Base-by-base conservation (phyloP, 768 basidiomycete species). In the Clavulina sp. region DNA sequence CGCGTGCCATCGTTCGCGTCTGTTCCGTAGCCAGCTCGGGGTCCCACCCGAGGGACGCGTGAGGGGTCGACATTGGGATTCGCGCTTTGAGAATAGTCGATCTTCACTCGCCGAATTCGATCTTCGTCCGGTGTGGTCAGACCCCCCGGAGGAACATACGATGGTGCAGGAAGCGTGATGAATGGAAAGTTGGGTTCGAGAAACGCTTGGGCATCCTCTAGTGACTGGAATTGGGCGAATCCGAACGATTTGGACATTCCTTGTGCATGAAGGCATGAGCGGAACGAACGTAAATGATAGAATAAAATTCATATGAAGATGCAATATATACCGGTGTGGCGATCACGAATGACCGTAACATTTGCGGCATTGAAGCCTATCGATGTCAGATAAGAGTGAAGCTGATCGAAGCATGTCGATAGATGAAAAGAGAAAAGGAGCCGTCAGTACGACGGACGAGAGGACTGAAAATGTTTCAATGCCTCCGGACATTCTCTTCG, bases 241-340 rank as follows among this genome's bases (percentile, higher is more conserved):
- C 91, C 95, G 63, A 96, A 96, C 62, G 87, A 84, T 68, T 93
- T 93, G 51, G 92, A 92, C 56, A 74, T 68, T 79, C 87, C 87
- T 89, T 80, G 66, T 69, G 29, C 16, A 77, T 69, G 76, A 76
- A 74, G 71, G 71, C 70, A 73, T 69, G n/a, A 31, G 44, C 2
- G 30, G 29, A 29, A 52, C 21, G 21, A 18, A 19, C 16, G 70
- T 75, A 69, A 71, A 68, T 68, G 66, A 67, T 69, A 68, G 67
- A 75, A 64, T 80, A 78, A 78, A 78, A 78, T 73, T 76, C 82
- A 82, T 71, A 69, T 81, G 78, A 74, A 84, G 36, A 38, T n/a
- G 21, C 36, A 38, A 38, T 38, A 84, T 21, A 76, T 81, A 81
- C 91, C 91, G 76, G 93, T 82, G 76, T 78, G 75, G 78, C 84